Percentiles rank a stretch among this genome's conserved stretches.
phyloP scores from a whole-genome alignment of 169 alveolate species.

The Cystoisospora suis region DNA sequence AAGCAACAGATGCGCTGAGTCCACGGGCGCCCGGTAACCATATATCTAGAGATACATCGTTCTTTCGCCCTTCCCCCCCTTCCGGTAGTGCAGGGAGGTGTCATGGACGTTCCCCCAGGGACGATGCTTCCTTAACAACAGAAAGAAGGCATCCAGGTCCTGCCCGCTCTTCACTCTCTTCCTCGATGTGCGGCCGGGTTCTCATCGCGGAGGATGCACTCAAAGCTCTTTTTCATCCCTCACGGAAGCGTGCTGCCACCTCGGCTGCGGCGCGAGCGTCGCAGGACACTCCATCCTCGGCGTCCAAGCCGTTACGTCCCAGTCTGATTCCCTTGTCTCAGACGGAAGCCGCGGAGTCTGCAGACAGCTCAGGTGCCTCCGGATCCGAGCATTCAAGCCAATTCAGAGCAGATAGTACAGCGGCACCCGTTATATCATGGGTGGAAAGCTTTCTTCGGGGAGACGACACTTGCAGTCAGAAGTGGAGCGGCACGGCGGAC shows the following conservation, averaged over 20 bases:
- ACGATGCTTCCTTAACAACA: no score
- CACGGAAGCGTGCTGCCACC: no score
- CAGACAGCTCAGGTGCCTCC: neutral
- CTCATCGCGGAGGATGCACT: neutral
- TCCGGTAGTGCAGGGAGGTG: no score
- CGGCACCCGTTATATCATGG: neutral
- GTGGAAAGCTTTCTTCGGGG: neutral
- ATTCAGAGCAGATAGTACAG: neutral
- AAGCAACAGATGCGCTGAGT: no score
- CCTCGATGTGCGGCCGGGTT: neutral
- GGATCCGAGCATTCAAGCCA: neutral
- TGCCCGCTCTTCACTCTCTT: no score
- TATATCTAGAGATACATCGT: no score
- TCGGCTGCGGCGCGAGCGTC: neutral
- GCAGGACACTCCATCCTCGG: neutral
- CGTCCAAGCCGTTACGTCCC: neutral
- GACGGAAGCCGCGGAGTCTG: neutral
- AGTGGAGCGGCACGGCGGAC: neutral
- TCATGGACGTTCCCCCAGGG: no score
- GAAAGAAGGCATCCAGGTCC: no score
- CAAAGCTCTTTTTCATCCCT: conserved; percentile 6
- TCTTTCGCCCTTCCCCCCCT: no score
- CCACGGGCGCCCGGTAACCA: no score
- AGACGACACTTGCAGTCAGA: neutral
- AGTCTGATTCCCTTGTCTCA: neutral